Evolutionary conservation across 306 rosid genomes (phyloP).

Genomic region (Inga laurina): DNA sequence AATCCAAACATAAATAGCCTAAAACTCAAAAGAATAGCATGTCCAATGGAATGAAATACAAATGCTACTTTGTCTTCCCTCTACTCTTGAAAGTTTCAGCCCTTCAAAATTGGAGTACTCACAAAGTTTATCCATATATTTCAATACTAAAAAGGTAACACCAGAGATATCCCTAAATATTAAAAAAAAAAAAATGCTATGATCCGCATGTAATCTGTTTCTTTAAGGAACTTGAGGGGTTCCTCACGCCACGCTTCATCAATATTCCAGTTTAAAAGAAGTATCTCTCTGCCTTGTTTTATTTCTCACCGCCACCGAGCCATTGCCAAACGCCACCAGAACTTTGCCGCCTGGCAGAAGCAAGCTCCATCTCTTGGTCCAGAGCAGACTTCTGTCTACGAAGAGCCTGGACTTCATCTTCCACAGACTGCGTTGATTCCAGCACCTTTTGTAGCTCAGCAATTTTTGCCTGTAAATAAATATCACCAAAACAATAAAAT

Average conservation of each 20-base stretch:
- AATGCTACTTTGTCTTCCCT: slow-evolving; percentile 24
- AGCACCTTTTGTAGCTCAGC: slow-evolving; percentile 71
- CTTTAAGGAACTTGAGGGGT: slow-evolving; percentile 12
- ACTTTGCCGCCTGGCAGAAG: slow-evolving; percentile 74
- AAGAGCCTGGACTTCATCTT: slow-evolving; percentile 78
- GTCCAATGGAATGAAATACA: slow-evolving; percentile 12
- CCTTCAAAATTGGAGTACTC: slow-evolving; percentile 36
- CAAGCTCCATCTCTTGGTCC: slow-evolving; percentile 66
- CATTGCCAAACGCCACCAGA: slow-evolving; percentile 92
- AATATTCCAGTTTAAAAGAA: slow-evolving; percentile 4
- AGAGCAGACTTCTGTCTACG: slow-evolving; percentile 75
- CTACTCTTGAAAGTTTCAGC: slow-evolving; percentile 26
- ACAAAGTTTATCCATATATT: slow-evolving; percentile 31
- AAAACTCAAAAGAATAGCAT: slow-evolving; percentile 11
- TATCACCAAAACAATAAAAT: slow-evolving; percentile 18
- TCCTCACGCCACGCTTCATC: slow-evolving; percentile 29
- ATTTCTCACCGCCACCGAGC: slow-evolving; percentile 53
- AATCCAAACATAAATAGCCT: no score
- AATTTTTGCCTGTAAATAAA: slow-evolving; percentile 80
- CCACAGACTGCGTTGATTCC: slow-evolving; percentile 78
- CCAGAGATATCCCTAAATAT: slow-evolving; percentile 27
- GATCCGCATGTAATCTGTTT: slow-evolving; percentile 30
- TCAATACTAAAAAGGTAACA: slow-evolving; percentile 26
- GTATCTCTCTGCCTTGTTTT: neutral
- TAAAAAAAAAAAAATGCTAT: slow-evolving; percentile 9